Conservation (phyloP, 495 filamentous ascomycete genomes). For the Parachaetomium inaequale region DNA sequence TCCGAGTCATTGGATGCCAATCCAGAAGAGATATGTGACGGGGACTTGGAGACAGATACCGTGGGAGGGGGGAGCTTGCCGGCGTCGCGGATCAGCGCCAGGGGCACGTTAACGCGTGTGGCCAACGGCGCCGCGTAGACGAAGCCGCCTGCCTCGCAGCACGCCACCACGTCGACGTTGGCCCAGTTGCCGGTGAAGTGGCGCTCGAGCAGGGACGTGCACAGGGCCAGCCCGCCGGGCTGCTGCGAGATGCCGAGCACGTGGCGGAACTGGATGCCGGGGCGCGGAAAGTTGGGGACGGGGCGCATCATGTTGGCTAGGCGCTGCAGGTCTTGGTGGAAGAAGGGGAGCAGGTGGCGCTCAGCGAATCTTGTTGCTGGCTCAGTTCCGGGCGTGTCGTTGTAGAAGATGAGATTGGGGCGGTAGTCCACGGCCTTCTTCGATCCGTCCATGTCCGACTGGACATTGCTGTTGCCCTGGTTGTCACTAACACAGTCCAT, state of each 20-base stretch:
- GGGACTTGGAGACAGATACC: conserved; percentile 46
- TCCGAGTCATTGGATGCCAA: conserved; percentile 34
- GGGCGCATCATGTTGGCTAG: conserved; percentile 51
- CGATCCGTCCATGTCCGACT: conserved; percentile 5
- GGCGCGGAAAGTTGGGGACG: conserved; percentile 51
- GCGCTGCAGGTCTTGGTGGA: conserved; percentile 48
- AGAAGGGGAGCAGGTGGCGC: conserved; percentile 47
- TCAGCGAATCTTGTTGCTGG: conserved; percentile 40
- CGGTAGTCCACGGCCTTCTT: neutral
- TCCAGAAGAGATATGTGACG: conserved; percentile 58
- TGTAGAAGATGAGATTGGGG: conserved; percentile 52
- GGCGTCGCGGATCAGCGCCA: conserved; percentile 55
- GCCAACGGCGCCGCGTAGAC: conserved; percentile 56
- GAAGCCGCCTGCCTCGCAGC: conserved; percentile 58
- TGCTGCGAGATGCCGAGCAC: conserved; percentile 57
- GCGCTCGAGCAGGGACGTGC: conserved; percentile 50
- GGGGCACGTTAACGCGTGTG: conserved; percentile 40
- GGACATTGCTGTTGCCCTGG: conserved; percentile 11
- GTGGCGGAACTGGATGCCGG: conserved; percentile 54
- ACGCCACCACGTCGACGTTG: conserved; percentile 45
- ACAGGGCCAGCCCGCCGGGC: conserved; percentile 51
- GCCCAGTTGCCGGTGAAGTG: conserved; percentile 51
- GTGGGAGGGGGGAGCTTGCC: conserved; percentile 60
- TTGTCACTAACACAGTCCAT: neutral
- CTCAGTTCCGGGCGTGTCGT: conserved; percentile 42